phyloP scores from a whole-genome alignment of 768 basidiomycete species.

The Agaricus blazei region DNA sequence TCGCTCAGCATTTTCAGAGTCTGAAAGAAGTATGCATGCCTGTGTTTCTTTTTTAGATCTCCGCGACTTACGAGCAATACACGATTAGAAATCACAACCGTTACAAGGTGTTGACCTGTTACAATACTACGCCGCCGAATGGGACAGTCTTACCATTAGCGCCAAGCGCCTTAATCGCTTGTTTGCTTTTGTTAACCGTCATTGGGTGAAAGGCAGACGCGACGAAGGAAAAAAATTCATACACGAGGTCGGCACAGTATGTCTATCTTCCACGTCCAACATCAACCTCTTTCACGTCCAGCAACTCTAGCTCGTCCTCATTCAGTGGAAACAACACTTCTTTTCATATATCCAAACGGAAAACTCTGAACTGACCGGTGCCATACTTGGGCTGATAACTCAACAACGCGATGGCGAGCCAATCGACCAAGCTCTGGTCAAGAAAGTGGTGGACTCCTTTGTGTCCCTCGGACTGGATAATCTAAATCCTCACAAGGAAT shows the following conservation, averaged over 20 bases:
- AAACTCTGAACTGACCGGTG: constrained; percentile 75
- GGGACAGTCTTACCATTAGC: constrained; percentile 95
- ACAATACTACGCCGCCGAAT: constrained; percentile 87
- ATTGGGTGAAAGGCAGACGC: constrained; percentile 98
- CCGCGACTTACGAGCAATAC: not conserved
- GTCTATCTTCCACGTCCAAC: constrained; percentile 17
- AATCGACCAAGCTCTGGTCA: constrained; percentile 91
- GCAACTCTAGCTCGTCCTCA: constrained; percentile 70
- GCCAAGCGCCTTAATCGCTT: constrained; percentile 95
- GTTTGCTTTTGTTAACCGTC: constrained; percentile 95
- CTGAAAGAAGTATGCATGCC: no score
- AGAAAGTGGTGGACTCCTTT: constrained; percentile 95
- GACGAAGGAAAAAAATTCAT: constrained; percentile 96
- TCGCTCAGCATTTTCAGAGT: no score
- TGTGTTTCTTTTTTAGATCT: no score
- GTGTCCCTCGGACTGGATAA: constrained; percentile 94
- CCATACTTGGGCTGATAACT: constrained; percentile 85
- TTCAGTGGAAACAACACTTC: constrained; percentile 93
- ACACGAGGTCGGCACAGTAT: constrained; percentile 92
- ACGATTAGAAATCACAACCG: constrained; percentile 63
- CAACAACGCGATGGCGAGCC: constrained; percentile 92
- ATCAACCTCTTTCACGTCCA: not conserved
- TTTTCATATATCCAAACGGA: constrained; percentile 82
- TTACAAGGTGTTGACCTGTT: constrained; percentile 85
- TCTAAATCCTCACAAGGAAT: constrained; percentile 86